Base-by-base conservation (phyloP, 306 rosid species). In the Spatholobus suberectus region DNA sequence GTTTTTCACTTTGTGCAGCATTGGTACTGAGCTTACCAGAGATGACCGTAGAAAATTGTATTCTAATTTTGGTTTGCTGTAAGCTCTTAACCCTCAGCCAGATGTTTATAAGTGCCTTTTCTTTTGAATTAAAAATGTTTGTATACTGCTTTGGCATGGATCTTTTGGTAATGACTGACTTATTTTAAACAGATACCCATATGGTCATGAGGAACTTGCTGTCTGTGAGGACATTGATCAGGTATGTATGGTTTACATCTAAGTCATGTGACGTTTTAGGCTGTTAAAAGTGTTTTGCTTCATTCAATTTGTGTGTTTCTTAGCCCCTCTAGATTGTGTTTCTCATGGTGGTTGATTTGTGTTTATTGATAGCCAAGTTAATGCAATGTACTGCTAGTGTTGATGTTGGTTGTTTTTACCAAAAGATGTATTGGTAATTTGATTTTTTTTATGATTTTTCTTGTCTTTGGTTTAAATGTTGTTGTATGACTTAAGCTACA, bases 1-100 rank as follows among this genome's bases (percentile, higher is more conserved):
- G 38, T 70, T 68, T n/a, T 76, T 79, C 34, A 27, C 51, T 43
- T 32, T 85, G 9, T 88, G 82, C 90, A 96, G 99, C 87, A 94
- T 96, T 67, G 99, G 99, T 54, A 96, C 99, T 23, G 99, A 96
- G 88, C 99, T 96, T 80, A 96, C 99, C 37, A 94, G 99, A 43
- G 99, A 96, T 80, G 99, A 96, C 77, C 94, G 98, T 43, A 90
- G 91, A 77, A 96, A 93, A 78, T 82, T 96, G 86, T 96, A 94
- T 86, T 96, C 99, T 65, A 90, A 90, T 75, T 96, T 96, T 83
- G 99, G 99, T 82, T 83, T 96, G 86, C 91, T 96, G 98, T 94
- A 92, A 92, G 99, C 47, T 75, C n/a, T 62, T 41, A 75, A 18
- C 62, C 73, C 71, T 67, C 6, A 12, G 58, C 68, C 58, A 49